Evolutionary conservation across 164 flowering plant species (phyloP).

Genomic region (Magnolia sinica): DNA sequence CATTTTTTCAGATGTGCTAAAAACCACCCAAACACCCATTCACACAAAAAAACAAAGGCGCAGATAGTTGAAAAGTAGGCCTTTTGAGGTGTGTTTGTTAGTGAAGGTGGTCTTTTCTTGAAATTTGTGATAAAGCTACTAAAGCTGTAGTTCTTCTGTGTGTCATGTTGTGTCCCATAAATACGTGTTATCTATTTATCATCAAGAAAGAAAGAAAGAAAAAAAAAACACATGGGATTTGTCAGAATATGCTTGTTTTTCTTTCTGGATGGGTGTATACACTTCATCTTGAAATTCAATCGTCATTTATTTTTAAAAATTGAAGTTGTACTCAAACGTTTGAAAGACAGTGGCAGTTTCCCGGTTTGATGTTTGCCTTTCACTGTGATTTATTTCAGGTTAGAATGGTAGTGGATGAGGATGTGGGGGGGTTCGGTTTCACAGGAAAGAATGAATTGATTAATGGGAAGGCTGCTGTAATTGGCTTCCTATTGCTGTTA

Average conservation of each 20-base stretch:
- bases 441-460: constrained; percentile 69
- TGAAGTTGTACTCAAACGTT: not conserved
- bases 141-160: not conserved
- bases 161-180: too few species aligned
- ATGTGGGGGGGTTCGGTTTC: constrained; percentile 71
- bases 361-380: not conserved
- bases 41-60: not conserved
- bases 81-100: not conserved
- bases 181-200: too few species aligned
- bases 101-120: not conserved
- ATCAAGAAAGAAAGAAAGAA: too few species aligned
- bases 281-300: not conserved
- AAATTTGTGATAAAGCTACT: not conserved
- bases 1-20: constrained; percentile 29
- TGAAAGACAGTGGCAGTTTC: not conserved
- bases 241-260: not conserved
- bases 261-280: not conserved
- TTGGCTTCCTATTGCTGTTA: constrained; percentile 74
- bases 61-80: not conserved
- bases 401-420: constrained; percentile 87
- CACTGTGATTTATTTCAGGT: constrained; percentile 44
- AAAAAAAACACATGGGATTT: too few species aligned
- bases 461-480: constrained; percentile 87
- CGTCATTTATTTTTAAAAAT: not conserved
- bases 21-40: not conserved